Evolutionary conservation across 306 rosid genomes (phyloP), one percentile per base, ranked within the genome.

Genomic region (Vachellia collinsii): DNA sequence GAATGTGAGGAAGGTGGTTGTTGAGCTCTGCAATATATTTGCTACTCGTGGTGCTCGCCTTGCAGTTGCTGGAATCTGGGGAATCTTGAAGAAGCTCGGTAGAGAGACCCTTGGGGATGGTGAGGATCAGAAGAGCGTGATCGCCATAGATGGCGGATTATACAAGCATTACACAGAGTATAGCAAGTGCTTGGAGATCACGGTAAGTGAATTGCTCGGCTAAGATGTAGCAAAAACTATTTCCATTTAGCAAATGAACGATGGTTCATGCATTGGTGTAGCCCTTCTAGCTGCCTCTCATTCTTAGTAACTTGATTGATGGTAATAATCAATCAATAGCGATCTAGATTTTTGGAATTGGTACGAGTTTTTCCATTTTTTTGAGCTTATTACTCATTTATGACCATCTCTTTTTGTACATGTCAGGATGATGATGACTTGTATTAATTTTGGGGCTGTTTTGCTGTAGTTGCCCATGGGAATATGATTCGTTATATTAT

Each of bases 201-300:
- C 98, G 64, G 62, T 94, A 44, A 83, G 51, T 11, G 98, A 92
- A 66, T 87, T 94, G 84, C 86, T 94, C 1, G 97, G 94, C 56
- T 91, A 85, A 43, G 88, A 50, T 22, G 85, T 85, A 37, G 85
- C 94, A 5, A 81, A 72, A 66, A 87, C 79, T 19, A 14, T 91
- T 36, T n/a, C 46, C 23, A 44, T 91, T 64, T 89, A 87, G 80
- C 98, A 85, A 81, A 88, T 92, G 1, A 92, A 87, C 5, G 97
- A 94, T n/a, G 98, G 98, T 44, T 94, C 98, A 0, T 97, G 98
- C 72, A 88, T 86, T 13, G 98, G 98, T 81, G 98, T 97, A 29
- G 94, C 98, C 47, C 90, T 92, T 75, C 86, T 92, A 50, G 97
- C 97, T 25, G 94, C 98, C 67, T 89, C 98, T 44, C 90, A 92